Evolutionary conservation across 1,139 yeast species (phyloP), one percentile per base, ranked within the genome.

Genomic region (Yamadazyma taylorii): DNA sequence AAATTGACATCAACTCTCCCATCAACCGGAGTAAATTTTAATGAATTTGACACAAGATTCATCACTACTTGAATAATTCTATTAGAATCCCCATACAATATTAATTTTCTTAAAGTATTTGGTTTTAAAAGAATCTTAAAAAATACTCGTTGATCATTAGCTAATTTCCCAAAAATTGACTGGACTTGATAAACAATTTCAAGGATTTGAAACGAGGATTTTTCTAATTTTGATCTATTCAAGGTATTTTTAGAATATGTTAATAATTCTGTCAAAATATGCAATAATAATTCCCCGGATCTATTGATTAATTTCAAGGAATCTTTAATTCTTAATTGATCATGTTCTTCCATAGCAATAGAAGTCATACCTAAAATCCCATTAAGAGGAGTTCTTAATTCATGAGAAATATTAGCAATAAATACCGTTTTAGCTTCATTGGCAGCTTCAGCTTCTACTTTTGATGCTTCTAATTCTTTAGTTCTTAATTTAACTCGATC

Each of bases 301-400:
- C 95, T 74, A 55, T 85, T 86, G 43, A 90, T 89, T 39, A 89
- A 73, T 47, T 82, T 83, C 45, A 90, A 66, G 2, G 73, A 66
- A 38, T 81, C 83, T 49, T 83, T 80, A 14, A 87, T 79, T 48
- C 81, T 79, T 4, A 69, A 59, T 6, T 73, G 70, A 50, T 87
- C 92, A 9, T 70, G 69, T 58, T 90, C 97, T 17, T 86, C 92
- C 81, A 88, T 78, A 2, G 96, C 92, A 39, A 90, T 87, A 2
- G 95, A 85, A 0, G 97, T 86, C 95, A 92, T 87, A 39, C 98
- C 98, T 40, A 92, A 66, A 31, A 92, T 92, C 56, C 97, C 98
- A 60, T 92, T 92, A 50, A 92, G 68, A 1, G 98, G 98, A 0
- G 98, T 92, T 48, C 97, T 74, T 54, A 92, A 73, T 62, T 92